phyloP scores from a whole-genome alignment of 2,329 filamentous ascomycete species.

The Cladosporium velox region DNA sequence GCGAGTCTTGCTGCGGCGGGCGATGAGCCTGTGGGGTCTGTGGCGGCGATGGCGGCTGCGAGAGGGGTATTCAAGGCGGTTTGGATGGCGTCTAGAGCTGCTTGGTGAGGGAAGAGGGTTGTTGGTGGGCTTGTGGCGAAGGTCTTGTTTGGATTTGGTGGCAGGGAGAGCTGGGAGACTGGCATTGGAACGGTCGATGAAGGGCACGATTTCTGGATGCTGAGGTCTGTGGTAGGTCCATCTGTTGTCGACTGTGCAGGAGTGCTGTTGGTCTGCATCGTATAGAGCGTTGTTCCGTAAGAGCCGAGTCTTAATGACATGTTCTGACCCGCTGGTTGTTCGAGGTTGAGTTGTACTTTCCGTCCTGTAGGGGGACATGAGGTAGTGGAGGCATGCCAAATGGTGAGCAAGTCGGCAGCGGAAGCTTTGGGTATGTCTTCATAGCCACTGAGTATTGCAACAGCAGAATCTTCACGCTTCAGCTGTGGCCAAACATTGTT shows the following conservation, averaged over 20 bases:
- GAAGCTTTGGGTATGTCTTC: constrained; percentile 34
- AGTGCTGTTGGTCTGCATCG: constrained; percentile 27
- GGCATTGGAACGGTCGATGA: constrained; percentile 26
- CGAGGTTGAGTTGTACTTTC: constrained; percentile 34
- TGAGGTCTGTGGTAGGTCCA: constrained; percentile 25
- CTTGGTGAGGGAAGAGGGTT: constrained; percentile 50
- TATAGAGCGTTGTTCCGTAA: constrained; percentile 30
- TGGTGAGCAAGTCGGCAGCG: constrained; percentile 29
- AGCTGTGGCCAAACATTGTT: not conserved
- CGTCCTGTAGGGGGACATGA: constrained; percentile 27
- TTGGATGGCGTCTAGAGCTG: constrained; percentile 49
- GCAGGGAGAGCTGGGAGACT: constrained; percentile 32
- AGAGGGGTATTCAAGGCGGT: constrained; percentile 48
- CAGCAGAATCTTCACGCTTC: constrained; percentile 29
- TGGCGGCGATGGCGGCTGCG: constrained; percentile 58
- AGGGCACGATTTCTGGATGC: constrained; percentile 31
- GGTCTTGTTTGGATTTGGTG: constrained; percentile 9
- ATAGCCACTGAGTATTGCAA: constrained; percentile 35
- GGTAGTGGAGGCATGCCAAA: constrained; percentile 33
- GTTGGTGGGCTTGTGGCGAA: constrained; percentile 21
- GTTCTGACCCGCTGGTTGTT: constrained; percentile 24
- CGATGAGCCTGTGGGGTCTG: constrained; percentile 67
- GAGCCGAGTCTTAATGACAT: constrained; percentile 16
- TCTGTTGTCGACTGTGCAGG: constrained; percentile 1
- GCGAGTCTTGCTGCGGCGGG: constrained; percentile 62